Percentiles rank a stretch among this genome's conserved stretches.
These are phyloP conservation scores for Picea engelmannii DNA, from an alignment of 83 land plant species.

Conservation along the genomic window DNA sequence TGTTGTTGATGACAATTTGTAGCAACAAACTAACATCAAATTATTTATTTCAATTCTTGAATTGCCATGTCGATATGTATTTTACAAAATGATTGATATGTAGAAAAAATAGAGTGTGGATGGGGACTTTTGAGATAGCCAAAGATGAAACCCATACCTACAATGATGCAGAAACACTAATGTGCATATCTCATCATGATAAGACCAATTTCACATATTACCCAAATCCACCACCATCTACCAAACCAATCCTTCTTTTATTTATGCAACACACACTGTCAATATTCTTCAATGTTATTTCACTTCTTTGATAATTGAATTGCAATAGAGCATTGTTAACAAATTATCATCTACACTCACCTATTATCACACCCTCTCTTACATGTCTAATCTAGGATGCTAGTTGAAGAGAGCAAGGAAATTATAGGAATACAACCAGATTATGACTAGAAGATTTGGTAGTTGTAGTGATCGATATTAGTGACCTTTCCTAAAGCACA, in stretches of 20 bases:
- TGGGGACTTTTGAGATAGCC: conserved; percentile 37
- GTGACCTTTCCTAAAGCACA: neutral
- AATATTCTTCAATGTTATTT: conserved; percentile 61
- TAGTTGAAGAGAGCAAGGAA: conserved; percentile 48
- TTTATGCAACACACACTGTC: conserved; percentile 59
- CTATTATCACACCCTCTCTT: neutral
- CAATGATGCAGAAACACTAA: conserved; percentile 30
- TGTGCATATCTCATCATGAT: conserved; percentile 27
- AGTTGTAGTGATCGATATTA: neutral
- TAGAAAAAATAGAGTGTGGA: conserved; percentile 39
- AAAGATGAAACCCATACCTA: conserved; percentile 36
- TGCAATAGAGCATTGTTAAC: neutral
- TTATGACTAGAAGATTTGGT: conserved; percentile 53
- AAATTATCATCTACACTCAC: too few relatives aligned
- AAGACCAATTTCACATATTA: conserved; percentile 50
- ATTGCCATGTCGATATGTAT: neutral
- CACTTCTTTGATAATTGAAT: neutral
- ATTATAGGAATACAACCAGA: conserved; percentile 44
- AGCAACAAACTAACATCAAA: too few relatives aligned
- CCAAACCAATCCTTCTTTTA: conserved; percentile 5
- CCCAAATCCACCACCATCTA: conserved; percentile 26
- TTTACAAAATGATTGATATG: conserved; percentile 1
- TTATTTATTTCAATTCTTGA: too few relatives aligned
- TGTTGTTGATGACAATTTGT: too few relatives aligned
- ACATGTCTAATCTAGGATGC: conserved; percentile 62